Conservation (phyloP, 2,329 filamentous ascomycete genomes). For the Drechslerella dactyloides region DNA sequence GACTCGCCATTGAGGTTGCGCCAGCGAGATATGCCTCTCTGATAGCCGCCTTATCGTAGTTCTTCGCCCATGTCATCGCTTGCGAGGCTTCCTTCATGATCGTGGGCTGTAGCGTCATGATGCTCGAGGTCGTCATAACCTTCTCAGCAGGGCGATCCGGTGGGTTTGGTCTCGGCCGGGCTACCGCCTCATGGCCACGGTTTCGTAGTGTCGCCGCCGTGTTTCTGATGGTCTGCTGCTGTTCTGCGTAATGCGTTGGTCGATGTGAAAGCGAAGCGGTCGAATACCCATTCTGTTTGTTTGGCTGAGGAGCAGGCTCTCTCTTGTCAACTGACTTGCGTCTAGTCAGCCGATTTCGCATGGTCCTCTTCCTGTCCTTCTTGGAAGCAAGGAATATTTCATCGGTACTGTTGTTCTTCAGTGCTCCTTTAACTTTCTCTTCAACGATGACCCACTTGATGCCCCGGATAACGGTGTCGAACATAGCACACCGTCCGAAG, state of each 20-base stretch:
- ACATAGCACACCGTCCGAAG: slow-evolving; percentile 88
- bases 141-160: slow-evolving; percentile 63
- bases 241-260: slow-evolving; percentile 86
- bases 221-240: slow-evolving; percentile 89
- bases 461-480: slow-evolving; percentile 82
- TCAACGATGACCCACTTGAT: slow-evolving; percentile 80
- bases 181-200: slow-evolving; percentile 63
- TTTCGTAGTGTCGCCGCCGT: slow-evolving; percentile 82
- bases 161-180: slow-evolving; percentile 59
- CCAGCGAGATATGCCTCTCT: slow-evolving; percentile 77
- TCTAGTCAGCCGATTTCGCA: slow-evolving; percentile 58
- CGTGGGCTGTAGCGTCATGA: slow-evolving; percentile 83
- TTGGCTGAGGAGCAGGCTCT: slow-evolving; percentile 41
- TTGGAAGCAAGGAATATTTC: slow-evolving; percentile 94
- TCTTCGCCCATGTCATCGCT: slow-evolving; percentile 95
- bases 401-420: slow-evolving; percentile 74
- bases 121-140: slow-evolving; percentile 74
- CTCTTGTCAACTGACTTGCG: slow-evolving; percentile 53
- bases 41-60: slow-evolving; percentile 88
- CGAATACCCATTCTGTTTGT: slow-evolving; percentile 39
- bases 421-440: slow-evolving; percentile 92
- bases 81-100: slow-evolving; percentile 86
- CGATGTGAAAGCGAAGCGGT: slow-evolving; percentile 63
- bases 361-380: slow-evolving; percentile 72
- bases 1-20: slow-evolving; percentile 32